Base-by-base conservation (phyloP, 2,329 filamentous ascomycete genomes). In the Ceratocystis cubensis region DNA sequence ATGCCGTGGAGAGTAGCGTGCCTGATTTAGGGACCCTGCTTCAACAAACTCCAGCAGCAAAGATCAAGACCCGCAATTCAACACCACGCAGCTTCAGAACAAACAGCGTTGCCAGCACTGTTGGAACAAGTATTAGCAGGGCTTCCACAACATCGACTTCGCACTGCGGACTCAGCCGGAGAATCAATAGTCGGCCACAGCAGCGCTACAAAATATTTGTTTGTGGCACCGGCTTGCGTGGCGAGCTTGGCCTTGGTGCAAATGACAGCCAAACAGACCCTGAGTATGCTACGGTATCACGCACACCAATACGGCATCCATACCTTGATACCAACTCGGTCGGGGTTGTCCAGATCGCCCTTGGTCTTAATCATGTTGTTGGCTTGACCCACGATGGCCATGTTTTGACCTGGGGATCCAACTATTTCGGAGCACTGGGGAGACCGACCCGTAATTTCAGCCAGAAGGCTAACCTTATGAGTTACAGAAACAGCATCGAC, bases 351-450 rank as follows among this genome's bases (percentile, higher is more conserved):
- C 80, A 84, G 71, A 73, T 88, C 64, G 82, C 83, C 64, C 78
- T 81, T 48, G 85, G 85, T 53, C 84, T 83, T 65, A 87, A 86
- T 82, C 85, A 87, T 73, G 81, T 78, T 64, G 76, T 83, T 65
- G 84, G 83, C 2, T 74, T 87, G 65, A 87, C 84, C 45, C 78
- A 83, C 70, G 80, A 86, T 73, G 84, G 84, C 74, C 79, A 80
- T 70, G 81, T 88, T 69, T 74, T 85, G 61, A 85, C 83, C 25
- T 87, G 85, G 85, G 85, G 85, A 61, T 84, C 86, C 69, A 88
- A 88, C 72, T 83, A 87, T 70, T 82, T 85, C 69, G 82, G 82
- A 66, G 84, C 85, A 3, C 78, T 88, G 59, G 84, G 85, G 17
- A 78, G 85, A 70, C 78, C 82, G 69, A 87, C 70, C 8, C 20